phyloP scores from a whole-genome alignment of 495 filamentous ascomycete species.

The Penicillium coprophilum region DNA sequence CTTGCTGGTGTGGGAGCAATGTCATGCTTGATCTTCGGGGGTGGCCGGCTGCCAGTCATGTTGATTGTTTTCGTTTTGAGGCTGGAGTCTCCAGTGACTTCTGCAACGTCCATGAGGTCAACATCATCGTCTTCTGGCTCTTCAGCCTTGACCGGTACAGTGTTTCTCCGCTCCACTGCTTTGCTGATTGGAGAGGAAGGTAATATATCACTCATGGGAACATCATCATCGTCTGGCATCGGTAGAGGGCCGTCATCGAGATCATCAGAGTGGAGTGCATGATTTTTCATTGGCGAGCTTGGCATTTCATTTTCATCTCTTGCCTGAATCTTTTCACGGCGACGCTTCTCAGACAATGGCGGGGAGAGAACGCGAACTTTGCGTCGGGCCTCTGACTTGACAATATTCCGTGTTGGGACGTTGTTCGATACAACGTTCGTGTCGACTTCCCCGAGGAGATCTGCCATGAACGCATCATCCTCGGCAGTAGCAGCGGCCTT shows the following conservation, averaged over 20 bases:
- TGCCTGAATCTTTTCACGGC: slow-evolving; percentile 44
- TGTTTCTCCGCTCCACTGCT: slow-evolving; percentile 70
- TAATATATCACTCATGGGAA: slow-evolving; percentile 79
- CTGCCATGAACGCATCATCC: slow-evolving; percentile 80
- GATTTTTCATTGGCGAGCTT: slow-evolving; percentile 31
- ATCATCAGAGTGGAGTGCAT: slow-evolving; percentile 40
- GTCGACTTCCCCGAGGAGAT: slow-evolving; percentile 86
- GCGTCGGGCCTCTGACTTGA: slow-evolving; percentile 70
- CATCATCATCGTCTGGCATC: slow-evolving; percentile 56
- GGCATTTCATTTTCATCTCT: slow-evolving; percentile 46
- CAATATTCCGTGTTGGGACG: slow-evolving; percentile 56
- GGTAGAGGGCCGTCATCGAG: slow-evolving; percentile 58
- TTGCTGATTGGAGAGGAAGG: slow-evolving; percentile 87
- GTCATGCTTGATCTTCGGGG: slow-evolving; percentile 70
- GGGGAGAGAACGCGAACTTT: slow-evolving; percentile 82
- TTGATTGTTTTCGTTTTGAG: slow-evolving; percentile 72
- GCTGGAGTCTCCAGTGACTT: slow-evolving; percentile 64
- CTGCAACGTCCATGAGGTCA: slow-evolving; percentile 82
- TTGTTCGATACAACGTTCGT: slow-evolving; percentile 65
- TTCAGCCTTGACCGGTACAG: slow-evolving; percentile 57
- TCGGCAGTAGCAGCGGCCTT: slow-evolving; percentile 66
- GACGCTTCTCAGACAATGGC: slow-evolving; percentile 50
- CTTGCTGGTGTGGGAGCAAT: slow-evolving; percentile 65
- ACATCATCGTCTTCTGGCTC: slow-evolving; percentile 72
- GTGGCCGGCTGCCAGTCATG: slow-evolving; percentile 77